Evolutionary conservation across 306 rosid species (phyloP).

Genomic region (Arachis stenosperma): DNA sequence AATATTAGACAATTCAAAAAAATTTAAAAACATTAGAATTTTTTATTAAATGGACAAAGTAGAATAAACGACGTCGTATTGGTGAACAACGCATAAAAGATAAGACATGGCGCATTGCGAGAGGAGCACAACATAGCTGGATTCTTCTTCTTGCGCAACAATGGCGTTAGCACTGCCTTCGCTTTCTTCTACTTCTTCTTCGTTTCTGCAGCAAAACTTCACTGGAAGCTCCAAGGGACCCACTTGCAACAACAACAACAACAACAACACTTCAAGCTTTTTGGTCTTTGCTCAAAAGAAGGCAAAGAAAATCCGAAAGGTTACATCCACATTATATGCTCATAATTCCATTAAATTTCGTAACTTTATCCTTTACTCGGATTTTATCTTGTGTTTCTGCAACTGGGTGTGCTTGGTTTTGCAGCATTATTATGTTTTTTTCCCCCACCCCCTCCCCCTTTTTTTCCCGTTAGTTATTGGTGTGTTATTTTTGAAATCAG

Average conservation of each 20-base stretch:
- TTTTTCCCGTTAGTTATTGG: background rate
- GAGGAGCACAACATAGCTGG: constrained; percentile 4
- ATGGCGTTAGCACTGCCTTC: constrained; percentile 72
- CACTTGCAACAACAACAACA: constrained; percentile 45
- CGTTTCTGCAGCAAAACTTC: constrained; percentile 49
- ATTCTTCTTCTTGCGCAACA: constrained; percentile 19
- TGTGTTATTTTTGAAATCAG: constrained; percentile 51
- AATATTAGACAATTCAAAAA: no score
- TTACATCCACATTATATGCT: constrained; percentile 27
- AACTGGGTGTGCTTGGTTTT: constrained; percentile 29
- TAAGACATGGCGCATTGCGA: constrained; percentile 24
- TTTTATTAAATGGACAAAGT: no score
- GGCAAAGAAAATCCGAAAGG: constrained; percentile 78
- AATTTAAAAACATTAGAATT: no score
- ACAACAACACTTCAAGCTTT: constrained; percentile 34
- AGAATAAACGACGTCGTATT: background rate
- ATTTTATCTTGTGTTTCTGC: constrained; percentile 9
- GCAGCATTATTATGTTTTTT: background rate
- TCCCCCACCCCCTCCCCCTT: no score
- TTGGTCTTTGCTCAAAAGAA: constrained; percentile 79
- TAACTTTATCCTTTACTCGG: background rate
- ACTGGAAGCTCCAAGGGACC: constrained; percentile 48
- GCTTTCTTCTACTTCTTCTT: constrained; percentile 71
- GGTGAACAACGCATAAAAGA: constrained; percentile 13
- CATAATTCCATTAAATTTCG: constrained; percentile 5